Conservation (phyloP, 164 flowering plant species). For the Santalum album region DNA sequence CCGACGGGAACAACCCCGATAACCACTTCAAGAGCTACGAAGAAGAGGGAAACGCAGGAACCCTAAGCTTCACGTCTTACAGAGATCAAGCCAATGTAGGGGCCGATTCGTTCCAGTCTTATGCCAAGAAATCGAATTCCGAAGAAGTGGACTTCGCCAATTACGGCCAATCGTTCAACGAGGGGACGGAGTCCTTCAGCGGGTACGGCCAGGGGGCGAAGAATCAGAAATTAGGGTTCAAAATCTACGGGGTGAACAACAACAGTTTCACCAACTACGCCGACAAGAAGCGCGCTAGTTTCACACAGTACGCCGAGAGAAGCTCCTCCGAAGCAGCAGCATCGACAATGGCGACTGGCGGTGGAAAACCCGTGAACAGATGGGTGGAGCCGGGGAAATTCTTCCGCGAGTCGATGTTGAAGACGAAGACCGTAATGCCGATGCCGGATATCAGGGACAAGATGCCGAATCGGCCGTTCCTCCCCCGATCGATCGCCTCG, state of each 20-base stretch:
- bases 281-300: conserved; percentile 5
- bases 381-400: conserved; percentile 79
- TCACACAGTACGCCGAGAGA: no score
- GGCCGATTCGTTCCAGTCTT: conserved; percentile 56
- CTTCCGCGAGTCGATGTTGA: conserved; percentile 65
- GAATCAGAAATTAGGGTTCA: conserved; percentile 29
- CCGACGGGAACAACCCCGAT: conserved; percentile 34
- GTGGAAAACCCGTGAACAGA: conserved; percentile 30
- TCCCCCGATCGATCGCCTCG: conserved; percentile 51
- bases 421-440: conserved; percentile 46
- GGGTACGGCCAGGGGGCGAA: conserved; percentile 53
- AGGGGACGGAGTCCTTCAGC: conserved; percentile 51
- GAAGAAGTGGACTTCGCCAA: conserved; percentile 39
- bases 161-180: conserved; percentile 68
- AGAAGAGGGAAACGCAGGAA: conserved; percentile 32
- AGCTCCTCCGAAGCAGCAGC: background rate
- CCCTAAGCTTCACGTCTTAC: conserved; percentile 40
- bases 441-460: conserved; percentile 82
- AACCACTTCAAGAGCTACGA: conserved; percentile 50
- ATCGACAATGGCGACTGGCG: conserved; percentile 5
- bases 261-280: conserved; percentile 48
- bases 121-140: conserved; percentile 44
- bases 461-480: conserved; percentile 82
- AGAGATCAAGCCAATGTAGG: conserved; percentile 67
- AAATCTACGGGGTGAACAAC: conserved; percentile 37